Evolutionary conservation across 768 basidiomycete species (phyloP).

Genomic region (Cyclocybe cylindracea): DNA sequence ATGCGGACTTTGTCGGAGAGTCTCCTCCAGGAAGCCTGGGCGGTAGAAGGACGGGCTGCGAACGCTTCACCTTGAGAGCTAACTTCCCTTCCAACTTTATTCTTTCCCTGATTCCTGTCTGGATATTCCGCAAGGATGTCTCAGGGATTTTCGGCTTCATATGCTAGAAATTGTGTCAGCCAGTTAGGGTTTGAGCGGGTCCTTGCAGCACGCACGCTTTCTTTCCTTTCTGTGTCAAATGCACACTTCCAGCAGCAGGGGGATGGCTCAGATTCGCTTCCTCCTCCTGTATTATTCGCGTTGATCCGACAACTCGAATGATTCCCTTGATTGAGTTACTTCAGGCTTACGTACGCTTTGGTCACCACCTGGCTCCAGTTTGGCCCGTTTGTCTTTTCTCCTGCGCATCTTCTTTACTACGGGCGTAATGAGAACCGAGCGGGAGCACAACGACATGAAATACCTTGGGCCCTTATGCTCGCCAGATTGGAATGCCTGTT

Average conservation of each 20-base stretch:
- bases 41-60: conserved; percentile 13
- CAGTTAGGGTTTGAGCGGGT: not conserved
- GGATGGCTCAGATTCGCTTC: conserved; percentile 43
- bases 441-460: not conserved
- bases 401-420: conserved; percentile 45
- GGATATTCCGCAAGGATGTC: conserved; percentile 18
- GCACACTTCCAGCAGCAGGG: conserved; percentile 35
- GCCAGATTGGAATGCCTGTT: conserved; percentile 47
- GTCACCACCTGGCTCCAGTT: conserved; percentile 50
- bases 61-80: conserved; percentile 21
- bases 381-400: conserved; percentile 46
- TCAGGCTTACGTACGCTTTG: conserved; percentile 45
- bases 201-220: conserved; percentile 36
- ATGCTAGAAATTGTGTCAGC: conserved; percentile 3
- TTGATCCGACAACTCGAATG: too few species aligned
- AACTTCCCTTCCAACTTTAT: conserved; percentile 39
- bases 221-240: conserved; percentile 44
- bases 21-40: not conserved
- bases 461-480: conserved; percentile 42
- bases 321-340: conserved; percentile 11
- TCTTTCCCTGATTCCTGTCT: conserved; percentile 33
- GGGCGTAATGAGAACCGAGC: not conserved
- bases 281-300: conserved; percentile 30
- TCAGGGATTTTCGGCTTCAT: conserved; percentile 12
- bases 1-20: conserved; percentile 1